Percentiles rank a stretch among this genome's conserved stretches.
Conservation (phyloP, 768 basidiomycete genomes). For the Termitomyces sp. region DNA sequence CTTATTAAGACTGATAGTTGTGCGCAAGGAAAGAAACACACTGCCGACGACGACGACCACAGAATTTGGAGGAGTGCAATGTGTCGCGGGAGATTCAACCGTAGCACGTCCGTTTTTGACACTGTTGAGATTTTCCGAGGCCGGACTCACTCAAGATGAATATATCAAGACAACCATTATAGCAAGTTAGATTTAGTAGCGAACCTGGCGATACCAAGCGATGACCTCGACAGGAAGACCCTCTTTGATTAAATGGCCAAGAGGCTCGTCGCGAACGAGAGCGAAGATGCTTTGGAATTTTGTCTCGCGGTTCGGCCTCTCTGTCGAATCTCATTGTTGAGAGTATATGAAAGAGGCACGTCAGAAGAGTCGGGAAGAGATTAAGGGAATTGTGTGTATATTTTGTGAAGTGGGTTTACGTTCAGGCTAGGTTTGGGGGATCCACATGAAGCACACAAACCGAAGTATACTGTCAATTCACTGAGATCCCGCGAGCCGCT, state of each 20-base stretch:
- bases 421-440: neutral
- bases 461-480: neutral
- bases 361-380: neutral
- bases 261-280: conserved; percentile 71
- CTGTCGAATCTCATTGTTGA: conserved; percentile 11
- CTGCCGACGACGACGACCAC: no score
- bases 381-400: neutral
- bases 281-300: conserved; percentile 74
- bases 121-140: no score
- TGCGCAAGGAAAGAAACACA: conserved; percentile 30
- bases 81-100: no score
- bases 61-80: no score
- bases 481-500: neutral
- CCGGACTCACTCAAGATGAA: no score
- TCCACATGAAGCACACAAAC: neutral
- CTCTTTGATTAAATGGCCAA: conserved; percentile 60
- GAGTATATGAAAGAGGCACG: neutral
- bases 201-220: conserved; percentile 78
- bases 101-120: conserved; percentile 88
- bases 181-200: conserved; percentile 22
- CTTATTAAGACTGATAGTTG: neutral
- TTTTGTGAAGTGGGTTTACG: no score
- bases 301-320: conserved; percentile 33
- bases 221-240: conserved; percentile 81
- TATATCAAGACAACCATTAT: no score